Percentiles rank a stretch among this genome's conserved stretches.
These are phyloP conservation scores for Cystoderma amianthinum DNA, from an alignment of 768 basidiomycete species.

Conservation along the genomic window DNA sequence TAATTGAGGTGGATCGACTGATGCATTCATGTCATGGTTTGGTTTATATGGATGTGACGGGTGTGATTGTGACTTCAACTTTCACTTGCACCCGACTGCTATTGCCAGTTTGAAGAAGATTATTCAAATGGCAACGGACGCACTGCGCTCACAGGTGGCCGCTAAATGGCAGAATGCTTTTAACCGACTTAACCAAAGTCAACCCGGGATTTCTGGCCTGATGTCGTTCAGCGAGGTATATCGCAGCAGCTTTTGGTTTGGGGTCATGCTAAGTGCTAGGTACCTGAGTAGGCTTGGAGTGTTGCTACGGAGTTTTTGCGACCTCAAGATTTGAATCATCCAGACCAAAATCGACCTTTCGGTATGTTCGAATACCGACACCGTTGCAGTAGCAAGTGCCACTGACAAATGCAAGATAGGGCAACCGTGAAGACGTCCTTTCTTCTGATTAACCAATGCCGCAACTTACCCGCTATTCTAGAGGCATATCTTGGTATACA, in stretches of 20 bases:
- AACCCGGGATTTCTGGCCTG: conserved; percentile 58
- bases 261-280: no score
- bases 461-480: conserved; percentile 55
- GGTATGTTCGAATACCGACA: not conserved
- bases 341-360: not conserved
- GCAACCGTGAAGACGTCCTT: conserved; percentile 48
- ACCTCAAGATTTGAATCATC: conserved; percentile 41
- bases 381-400: not conserved
- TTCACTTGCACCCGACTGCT: no score
- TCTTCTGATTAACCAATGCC: conserved; percentile 47
- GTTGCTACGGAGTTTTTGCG: conserved; percentile 45
- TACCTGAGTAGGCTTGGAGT: conserved; percentile 50
- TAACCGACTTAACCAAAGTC: conserved; percentile 48
- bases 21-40: no score
- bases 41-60: no score
- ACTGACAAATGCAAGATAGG: conserved; percentile 5
- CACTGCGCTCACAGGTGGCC: conserved; percentile 57
- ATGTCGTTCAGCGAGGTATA: conserved; percentile 57
- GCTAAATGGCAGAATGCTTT: conserved; percentile 71
- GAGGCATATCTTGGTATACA: conserved; percentile 67
- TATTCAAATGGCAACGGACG: conserved; percentile 46
- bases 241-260: no score
- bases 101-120: no score
- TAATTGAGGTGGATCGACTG: no score
- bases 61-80: no score